Evolutionary conservation across 1,284 basidiomycete genomes (phyloP).

Genomic region (Polyporus tsugae): DNA sequence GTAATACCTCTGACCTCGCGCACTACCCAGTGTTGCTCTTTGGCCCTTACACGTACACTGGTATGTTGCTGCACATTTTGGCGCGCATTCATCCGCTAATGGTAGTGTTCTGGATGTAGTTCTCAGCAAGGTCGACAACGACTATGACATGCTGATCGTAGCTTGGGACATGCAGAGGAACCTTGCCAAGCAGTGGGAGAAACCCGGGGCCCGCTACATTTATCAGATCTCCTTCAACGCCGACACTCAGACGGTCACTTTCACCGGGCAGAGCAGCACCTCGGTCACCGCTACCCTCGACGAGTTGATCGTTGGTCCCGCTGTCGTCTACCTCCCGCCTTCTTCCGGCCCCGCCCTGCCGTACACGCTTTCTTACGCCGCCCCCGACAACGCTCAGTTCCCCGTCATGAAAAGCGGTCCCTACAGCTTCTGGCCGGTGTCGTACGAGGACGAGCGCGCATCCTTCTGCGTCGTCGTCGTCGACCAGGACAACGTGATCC

Average conservation of each 20-base stretch:
- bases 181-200: neutral
- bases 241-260: neutral
- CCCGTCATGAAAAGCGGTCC: slow-evolving; percentile 5
- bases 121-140: neutral
- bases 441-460: neutral
- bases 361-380: neutral
- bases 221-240: neutral
- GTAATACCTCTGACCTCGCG: neutral
- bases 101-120: neutral
- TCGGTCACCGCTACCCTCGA: neutral
- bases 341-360: neutral
- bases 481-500: slow-evolving; percentile 5
- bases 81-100: neutral
- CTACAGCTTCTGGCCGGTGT: slow-evolving; percentile 3
- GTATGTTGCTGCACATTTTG: neutral
- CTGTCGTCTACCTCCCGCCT: neutral
- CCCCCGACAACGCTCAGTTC: neutral
- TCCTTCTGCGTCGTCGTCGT: slow-evolving; percentile 5
- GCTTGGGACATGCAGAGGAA: slow-evolving; percentile 6
- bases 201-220: slow-evolving; percentile 3
- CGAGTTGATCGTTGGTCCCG: neutral
- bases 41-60: slow-evolving; percentile 5
- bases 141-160: neutral
- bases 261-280: neutral
- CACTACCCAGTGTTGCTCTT: neutral